Conservation (phyloP, 1,284 basidiomycete species). For the Pseudozyma tsukubaensis region DNA sequence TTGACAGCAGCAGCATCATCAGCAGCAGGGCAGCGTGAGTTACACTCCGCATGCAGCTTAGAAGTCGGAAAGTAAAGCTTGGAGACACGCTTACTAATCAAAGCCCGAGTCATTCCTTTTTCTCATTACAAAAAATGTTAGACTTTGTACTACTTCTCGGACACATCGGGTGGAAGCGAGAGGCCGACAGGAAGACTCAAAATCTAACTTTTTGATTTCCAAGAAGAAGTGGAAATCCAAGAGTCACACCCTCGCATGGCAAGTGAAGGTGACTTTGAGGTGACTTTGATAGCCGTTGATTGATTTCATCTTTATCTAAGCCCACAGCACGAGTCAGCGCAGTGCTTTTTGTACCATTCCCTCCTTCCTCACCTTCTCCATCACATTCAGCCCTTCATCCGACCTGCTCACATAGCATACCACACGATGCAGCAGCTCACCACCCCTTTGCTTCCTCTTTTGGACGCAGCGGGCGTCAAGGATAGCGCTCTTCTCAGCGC, state of each 20-base stretch:
- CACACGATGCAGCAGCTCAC: conserved; percentile 59
- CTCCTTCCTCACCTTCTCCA: not conserved
- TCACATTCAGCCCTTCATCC: not conserved
- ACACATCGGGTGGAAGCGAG: not conserved
- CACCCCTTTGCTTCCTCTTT: conserved; percentile 52
- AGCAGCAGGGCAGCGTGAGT: not conserved
- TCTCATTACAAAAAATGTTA: not conserved
- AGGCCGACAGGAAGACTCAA: not conserved
- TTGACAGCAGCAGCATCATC: not conserved
- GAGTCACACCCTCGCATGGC: not conserved
- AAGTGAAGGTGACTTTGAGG: not conserved
- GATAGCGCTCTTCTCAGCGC: conserved; percentile 32
- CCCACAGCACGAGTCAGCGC: conserved; percentile 5
- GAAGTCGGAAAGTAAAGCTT: not conserved
- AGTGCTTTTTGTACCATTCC: not conserved
- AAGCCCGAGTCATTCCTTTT: not conserved
- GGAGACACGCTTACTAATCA: not conserved
- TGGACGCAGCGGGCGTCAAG: conserved; percentile 44
- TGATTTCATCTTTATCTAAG: conserved; percentile 11
- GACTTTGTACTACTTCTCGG: not conserved
- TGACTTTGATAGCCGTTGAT: conserved; percentile 14
- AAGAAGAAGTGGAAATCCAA: conserved; percentile 4
- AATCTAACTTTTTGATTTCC: not conserved
- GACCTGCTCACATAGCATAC: not conserved
- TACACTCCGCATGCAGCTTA: not conserved